phyloP scores from a whole-genome alignment of 2,329 filamentous ascomycete genomes.

The Juglanconis oblonga region DNA sequence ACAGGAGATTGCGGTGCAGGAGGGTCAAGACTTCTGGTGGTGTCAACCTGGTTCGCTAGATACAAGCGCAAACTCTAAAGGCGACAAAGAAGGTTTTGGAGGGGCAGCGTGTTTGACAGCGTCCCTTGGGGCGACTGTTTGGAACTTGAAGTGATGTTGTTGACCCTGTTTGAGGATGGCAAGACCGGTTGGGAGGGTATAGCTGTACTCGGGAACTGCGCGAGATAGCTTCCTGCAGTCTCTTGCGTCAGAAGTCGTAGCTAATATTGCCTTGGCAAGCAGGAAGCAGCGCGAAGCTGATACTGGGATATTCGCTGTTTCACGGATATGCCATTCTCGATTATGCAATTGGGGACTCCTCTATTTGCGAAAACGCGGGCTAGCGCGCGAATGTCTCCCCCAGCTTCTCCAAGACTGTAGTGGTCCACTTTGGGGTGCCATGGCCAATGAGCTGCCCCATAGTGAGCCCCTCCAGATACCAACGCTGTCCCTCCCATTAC shows the following conservation, averaged over 20 bases:
- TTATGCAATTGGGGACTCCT: background rate
- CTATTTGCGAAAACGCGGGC: background rate
- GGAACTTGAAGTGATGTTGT: background rate
- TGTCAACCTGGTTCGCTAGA: background rate
- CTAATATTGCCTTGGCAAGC: constrained; percentile 7
- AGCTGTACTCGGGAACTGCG: background rate
- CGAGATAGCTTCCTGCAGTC: constrained; percentile 10
- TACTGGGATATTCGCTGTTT: background rate
- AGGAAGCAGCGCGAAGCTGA: background rate
- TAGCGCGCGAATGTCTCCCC: background rate
- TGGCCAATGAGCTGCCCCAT: background rate
- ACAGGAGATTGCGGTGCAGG: background rate
- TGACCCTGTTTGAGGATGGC: background rate
- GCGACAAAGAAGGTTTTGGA: background rate
- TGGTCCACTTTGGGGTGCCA: background rate
- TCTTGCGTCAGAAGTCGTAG: constrained; percentile 19
- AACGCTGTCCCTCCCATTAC: background rate
- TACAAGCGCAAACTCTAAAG: background rate
- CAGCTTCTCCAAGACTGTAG: background rate
- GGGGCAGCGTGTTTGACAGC: background rate
- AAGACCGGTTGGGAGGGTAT: background rate
- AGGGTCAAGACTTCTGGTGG: background rate
- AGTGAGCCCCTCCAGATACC: background rate
- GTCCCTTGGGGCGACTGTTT: background rate
- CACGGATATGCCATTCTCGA: background rate